Conservation (phyloP, 805 yeast species). For the Cyberlindnera misumaiensis region DNA sequence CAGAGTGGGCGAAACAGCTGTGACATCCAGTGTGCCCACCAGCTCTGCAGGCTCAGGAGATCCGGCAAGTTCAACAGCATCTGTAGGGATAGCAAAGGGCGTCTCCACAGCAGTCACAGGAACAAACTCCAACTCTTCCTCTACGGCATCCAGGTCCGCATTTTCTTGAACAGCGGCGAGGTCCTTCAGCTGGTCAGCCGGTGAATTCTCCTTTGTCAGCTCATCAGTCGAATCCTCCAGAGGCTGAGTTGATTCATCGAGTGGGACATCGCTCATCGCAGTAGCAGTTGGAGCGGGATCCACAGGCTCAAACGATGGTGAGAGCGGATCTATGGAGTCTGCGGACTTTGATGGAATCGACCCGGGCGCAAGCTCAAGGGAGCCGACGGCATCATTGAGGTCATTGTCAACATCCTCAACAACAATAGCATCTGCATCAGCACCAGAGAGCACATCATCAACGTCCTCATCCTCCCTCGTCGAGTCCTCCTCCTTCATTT, state of each 20-base stretch:
- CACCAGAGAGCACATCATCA: not conserved
- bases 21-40: too few relatives aligned
- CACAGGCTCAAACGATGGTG: not conserved
- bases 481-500: not conserved
- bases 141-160: too few relatives aligned
- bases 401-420: slow-evolving; percentile 3
- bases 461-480: too few relatives aligned
- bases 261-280: slow-evolving; percentile 1
- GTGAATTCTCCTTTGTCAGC: not conserved
- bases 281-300: not conserved
- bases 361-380: not conserved
- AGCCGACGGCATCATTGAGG: slow-evolving; percentile 9
- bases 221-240: slow-evolving; percentile 7
- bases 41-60: too few relatives aligned
- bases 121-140: too few relatives aligned
- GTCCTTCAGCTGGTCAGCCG: not conserved
- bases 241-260: slow-evolving; percentile 13
- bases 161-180: too few relatives aligned
- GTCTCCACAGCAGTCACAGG: too few relatives aligned
- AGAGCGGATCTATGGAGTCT: not conserved
- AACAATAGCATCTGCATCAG: not conserved
- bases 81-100: too few relatives aligned
- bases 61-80: too few relatives aligned
- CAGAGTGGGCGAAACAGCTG: too few relatives aligned
- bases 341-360: not conserved